Evolutionary conservation across 1,139 yeast genomes (phyloP).

Genomic region (Suhomyces wounanorum): DNA sequence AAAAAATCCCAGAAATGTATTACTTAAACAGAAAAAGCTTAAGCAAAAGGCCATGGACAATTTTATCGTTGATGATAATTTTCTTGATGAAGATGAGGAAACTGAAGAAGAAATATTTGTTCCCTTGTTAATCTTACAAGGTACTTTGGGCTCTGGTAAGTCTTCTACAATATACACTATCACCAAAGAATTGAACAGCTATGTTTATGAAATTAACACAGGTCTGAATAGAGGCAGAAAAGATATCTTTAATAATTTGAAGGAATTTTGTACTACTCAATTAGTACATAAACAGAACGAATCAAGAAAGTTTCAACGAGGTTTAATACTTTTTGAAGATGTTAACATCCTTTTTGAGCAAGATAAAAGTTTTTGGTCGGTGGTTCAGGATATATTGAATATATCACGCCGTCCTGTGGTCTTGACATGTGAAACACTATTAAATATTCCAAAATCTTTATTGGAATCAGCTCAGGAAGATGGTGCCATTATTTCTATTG

Average conservation of each 20-base stretch:
- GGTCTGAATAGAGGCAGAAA: conserved; percentile 72
- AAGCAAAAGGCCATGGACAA: conserved; percentile 23
- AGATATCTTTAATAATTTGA: conserved; percentile 64
- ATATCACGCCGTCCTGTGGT: conserved; percentile 79
- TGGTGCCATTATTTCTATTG: conserved; percentile 35
- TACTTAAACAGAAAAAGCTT: conserved; percentile 23
- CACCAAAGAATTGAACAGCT: conserved; percentile 64
- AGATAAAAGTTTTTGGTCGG: conserved; percentile 80
- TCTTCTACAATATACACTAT: conserved; percentile 74
- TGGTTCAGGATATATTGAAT: conserved; percentile 62
- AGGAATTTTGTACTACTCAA: conserved; percentile 84
- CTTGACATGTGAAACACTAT: conserved; percentile 65
- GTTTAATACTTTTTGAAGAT: conserved; percentile 80
- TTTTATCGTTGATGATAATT: conserved; percentile 37
- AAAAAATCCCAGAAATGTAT: conserved; percentile 33
- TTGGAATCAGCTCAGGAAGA: conserved; percentile 48
- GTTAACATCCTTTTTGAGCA: conserved; percentile 81
- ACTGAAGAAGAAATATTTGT: conserved; percentile 46
- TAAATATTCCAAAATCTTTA: conserved; percentile 56
- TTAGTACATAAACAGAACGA: conserved; percentile 54
- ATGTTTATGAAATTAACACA: conserved; percentile 80
- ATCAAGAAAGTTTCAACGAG: conserved; percentile 51
- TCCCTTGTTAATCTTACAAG: conserved; percentile 68
- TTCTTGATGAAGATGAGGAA: conserved; percentile 18
- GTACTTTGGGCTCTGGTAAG: conserved; percentile 78